A percentile compares a stretch with the other conserved stretches of the same genome.
phyloP scores from a whole-genome alignment of 2,329 filamentous ascomycete genomes.

The Gyromitra esculenta region DNA sequence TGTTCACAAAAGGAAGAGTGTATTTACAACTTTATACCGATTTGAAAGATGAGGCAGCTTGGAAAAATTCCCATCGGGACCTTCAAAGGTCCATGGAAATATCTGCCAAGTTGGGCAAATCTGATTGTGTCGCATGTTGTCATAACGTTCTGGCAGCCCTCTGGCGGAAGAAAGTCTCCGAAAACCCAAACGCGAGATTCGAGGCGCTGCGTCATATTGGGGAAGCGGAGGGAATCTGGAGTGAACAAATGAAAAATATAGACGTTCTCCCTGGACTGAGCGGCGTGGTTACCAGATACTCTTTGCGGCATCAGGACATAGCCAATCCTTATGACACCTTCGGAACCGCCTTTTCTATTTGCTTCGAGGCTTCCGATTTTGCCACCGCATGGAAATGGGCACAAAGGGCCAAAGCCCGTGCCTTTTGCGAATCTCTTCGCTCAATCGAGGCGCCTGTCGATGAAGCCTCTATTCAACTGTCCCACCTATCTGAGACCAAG shows the following conservation, averaged over 20 bases:
- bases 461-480: neutral
- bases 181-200: neutral
- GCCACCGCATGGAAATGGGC: constrained; percentile 1
- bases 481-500: neutral
- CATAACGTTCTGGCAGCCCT: constrained; percentile 13
- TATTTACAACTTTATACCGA: neutral
- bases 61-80: neutral
- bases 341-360: constrained; percentile 10
- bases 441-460: neutral
- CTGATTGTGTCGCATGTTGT: constrained; percentile 10
- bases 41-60: neutral
- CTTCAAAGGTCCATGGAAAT: neutral
- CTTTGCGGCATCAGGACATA: neutral
- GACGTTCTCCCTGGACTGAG: neutral
- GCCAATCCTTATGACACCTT: neutral
- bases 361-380: neutral
- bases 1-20: constrained; percentile 10
- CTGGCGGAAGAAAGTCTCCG: neutral
- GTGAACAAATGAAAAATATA: neutral
- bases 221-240: neutral
- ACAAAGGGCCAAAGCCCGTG: constrained; percentile 7
- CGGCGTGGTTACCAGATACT: neutral
- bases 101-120: neutral
- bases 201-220: constrained; percentile 1
- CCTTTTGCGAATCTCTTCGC: neutral